These are phyloP conservation scores for Torrubiellomyces zombiae DNA, from an alignment of 2,329 filamentous ascomycete species.

Conservation along the genomic window DNA sequence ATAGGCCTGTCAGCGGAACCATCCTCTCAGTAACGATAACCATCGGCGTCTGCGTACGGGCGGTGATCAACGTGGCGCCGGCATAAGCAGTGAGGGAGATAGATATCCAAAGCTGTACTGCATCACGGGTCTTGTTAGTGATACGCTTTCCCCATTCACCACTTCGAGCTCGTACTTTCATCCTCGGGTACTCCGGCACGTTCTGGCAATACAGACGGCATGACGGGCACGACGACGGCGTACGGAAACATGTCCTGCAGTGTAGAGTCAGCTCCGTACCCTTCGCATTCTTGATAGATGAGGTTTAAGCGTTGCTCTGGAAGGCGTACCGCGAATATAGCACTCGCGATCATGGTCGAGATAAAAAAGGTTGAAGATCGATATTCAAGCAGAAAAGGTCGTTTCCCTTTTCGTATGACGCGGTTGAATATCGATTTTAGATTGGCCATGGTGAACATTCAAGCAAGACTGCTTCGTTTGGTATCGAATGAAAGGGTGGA, in stretches of 20 bases:
- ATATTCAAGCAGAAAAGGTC: constrained; percentile 12
- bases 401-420: constrained; percentile 8
- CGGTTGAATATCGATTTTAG: no score
- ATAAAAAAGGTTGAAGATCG: constrained; percentile 17
- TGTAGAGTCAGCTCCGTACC: constrained; percentile 1
- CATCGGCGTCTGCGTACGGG: constrained; percentile 10
- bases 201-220: constrained; percentile 14
- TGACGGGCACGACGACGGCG: constrained; percentile 16
- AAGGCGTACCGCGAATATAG: constrained; percentile 15
- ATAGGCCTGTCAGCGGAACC: constrained; percentile 1
- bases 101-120: constrained; percentile 19
- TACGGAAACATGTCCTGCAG: constrained; percentile 19
- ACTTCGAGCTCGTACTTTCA: constrained; percentile 5
- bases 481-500: no score
- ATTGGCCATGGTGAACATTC: no score
- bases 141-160: background rate
- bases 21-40: background rate
- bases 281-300: background rate
- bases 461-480: no score
- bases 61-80: constrained; percentile 13
- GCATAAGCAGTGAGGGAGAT: constrained; percentile 18
- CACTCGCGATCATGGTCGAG: constrained; percentile 15
- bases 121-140: no score
- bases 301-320: background rate
- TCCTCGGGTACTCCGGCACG: constrained; percentile 10